Percentiles rank a stretch among this genome's conserved stretches.
Evolutionary conservation across 1,139 yeast species (phyloP).

Genomic region (Yamadazyma diospyri): DNA sequence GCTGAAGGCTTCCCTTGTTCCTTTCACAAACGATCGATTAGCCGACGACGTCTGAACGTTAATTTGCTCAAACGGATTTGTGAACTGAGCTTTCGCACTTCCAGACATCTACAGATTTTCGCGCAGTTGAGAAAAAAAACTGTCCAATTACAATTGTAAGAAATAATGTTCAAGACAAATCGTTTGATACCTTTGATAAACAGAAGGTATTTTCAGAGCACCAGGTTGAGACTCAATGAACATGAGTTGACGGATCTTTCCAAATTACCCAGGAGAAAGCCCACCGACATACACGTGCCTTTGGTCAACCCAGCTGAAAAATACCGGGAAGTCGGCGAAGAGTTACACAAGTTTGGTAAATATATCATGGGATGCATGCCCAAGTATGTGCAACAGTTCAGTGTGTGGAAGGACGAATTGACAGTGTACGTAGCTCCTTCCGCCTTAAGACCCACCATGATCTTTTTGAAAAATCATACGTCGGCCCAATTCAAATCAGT

Average conservation of each 20-base stretch:
- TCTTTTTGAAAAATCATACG: constrained; percentile 74
- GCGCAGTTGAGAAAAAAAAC: too few species aligned
- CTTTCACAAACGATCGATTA: too few species aligned
- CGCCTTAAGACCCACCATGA: constrained; percentile 66
- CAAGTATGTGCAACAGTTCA: constrained; percentile 76
- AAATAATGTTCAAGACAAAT: constrained; percentile 4
- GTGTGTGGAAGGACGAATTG: constrained; percentile 90
- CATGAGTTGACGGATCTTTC: constrained; percentile 37
- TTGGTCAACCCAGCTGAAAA: constrained; percentile 77
- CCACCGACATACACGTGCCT: constrained; percentile 45
- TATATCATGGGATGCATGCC: constrained; percentile 79
- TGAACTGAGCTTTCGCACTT: too few species aligned
- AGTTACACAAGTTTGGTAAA: constrained; percentile 78
- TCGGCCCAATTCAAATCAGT: constrained; percentile 76
- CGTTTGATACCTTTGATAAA: constrained; percentile 4
- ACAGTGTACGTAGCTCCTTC: constrained; percentile 73
- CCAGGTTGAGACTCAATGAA: constrained; percentile 2
- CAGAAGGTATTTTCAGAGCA: constrained; percentile 8
- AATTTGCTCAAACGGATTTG: too few species aligned
- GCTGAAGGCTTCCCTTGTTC: too few species aligned
- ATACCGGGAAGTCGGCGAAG: constrained; percentile 65
- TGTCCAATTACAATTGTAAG: constrained; percentile 7
- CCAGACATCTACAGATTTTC: too few species aligned
- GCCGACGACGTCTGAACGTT: too few species aligned
- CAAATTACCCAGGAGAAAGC: constrained; percentile 39